phyloP scores from a whole-genome alignment of 306 rosid species.

The Pueraria montana region DNA sequence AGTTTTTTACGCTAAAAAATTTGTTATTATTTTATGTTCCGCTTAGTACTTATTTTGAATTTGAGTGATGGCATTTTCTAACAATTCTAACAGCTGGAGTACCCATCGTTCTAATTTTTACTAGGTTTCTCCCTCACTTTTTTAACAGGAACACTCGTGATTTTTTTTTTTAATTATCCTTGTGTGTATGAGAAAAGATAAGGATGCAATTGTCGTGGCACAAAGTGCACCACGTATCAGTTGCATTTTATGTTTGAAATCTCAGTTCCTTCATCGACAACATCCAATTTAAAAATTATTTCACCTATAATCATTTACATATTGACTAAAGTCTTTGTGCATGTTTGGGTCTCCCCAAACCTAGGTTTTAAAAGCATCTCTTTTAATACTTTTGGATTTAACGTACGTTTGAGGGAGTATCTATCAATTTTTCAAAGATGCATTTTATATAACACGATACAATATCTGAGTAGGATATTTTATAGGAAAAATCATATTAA shows the following conservation, averaged over 20 bases:
- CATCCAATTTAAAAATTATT: background rate
- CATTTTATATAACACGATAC: background rate
- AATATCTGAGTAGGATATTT: background rate
- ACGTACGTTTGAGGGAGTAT: too few relatives aligned
- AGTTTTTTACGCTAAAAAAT: too few relatives aligned
- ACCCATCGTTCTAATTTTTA: background rate
- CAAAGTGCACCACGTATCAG: background rate
- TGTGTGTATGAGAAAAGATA: background rate
- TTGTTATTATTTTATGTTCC: too few relatives aligned
- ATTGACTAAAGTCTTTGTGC: too few relatives aligned
- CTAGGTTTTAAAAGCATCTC: too few relatives aligned
- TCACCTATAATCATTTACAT: background rate
- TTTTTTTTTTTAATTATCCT: background rate
- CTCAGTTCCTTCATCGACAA: background rate
- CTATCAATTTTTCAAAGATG: too few relatives aligned
- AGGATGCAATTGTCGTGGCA: background rate
- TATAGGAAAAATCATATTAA: background rate
- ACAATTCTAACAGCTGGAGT: too few relatives aligned
- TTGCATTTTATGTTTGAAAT: background rate
- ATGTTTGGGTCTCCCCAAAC: too few relatives aligned
- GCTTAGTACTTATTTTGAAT: too few relatives aligned
- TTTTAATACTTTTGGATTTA: too few relatives aligned
- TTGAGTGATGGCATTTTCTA: too few relatives aligned
- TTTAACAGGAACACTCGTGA: background rate
- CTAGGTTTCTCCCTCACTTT: background rate